Evolutionary conservation across 345 rosid genomes (phyloP).

Genomic region (Eucalyptus cloeziana): DNA sequence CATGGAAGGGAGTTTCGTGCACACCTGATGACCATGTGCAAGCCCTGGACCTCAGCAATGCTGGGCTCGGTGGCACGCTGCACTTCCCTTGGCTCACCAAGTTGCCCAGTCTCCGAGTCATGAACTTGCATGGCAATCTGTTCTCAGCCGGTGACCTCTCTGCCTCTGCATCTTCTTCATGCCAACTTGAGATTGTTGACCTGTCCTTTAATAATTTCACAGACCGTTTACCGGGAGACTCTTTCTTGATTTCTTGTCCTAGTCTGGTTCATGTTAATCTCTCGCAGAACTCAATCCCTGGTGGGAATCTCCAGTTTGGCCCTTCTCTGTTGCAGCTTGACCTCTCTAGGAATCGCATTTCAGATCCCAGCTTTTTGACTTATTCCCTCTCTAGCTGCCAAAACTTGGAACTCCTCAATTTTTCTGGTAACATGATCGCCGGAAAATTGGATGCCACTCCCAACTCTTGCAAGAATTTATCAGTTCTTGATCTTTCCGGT

Average conservation of each 20-base stretch:
- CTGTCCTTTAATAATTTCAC: slow-evolving; percentile 56
- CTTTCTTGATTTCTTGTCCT: slow-evolving; percentile 21
- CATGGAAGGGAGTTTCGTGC: slow-evolving; percentile 1
- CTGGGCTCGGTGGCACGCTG: slow-evolving; percentile 38
- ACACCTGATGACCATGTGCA: slow-evolving; percentile 18
- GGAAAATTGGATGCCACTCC: slow-evolving; percentile 28
- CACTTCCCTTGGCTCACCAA: slow-evolving; percentile 37
- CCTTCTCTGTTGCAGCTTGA: slow-evolving; percentile 44
- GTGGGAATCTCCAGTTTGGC: slow-evolving; percentile 28
- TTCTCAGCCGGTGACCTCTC: slow-evolving; percentile 50
- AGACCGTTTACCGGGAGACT: slow-evolving; percentile 16
- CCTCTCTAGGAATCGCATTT: slow-evolving; percentile 36
- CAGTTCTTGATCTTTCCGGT: slow-evolving; percentile 47
- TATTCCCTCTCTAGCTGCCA: slow-evolving; percentile 46
- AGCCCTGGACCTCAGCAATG: slow-evolving; percentile 37
- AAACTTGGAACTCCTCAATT: slow-evolving; percentile 51
- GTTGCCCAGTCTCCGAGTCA: slow-evolving; percentile 32
- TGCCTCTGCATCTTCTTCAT: slow-evolving; percentile 13
- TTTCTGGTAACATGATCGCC: slow-evolving; percentile 51
- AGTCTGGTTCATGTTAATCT: slow-evolving; percentile 26
- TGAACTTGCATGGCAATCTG: slow-evolving; percentile 38
- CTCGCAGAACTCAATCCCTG: slow-evolving; percentile 41
- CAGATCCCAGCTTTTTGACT: slow-evolving; percentile 26
- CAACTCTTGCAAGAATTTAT: slow-evolving; percentile 30
- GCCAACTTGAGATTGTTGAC: slow-evolving; percentile 47